Evolutionary conservation across 257 asterid species (phyloP), one percentile per base, ranked within the genome.

Genomic region (Solanum bulbocastanum): DNA sequence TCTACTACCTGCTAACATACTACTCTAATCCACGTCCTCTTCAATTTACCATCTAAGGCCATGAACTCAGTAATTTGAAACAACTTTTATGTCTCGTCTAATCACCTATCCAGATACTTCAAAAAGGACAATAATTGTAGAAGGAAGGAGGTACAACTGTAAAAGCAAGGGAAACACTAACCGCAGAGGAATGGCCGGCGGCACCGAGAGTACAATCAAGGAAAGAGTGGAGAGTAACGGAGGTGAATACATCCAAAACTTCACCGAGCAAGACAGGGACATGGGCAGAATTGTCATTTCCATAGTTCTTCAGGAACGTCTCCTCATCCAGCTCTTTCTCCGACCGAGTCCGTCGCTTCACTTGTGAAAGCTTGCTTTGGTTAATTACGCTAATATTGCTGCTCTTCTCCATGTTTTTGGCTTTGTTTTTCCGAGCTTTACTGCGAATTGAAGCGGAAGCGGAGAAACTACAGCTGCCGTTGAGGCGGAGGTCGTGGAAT

Each of bases 181-280:
- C 99, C 92, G 94, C 94, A 39, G 95, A 90, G 46, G 99, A 95
- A 89, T 97, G 99, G 32, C 98, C 98, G 16, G 95, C 99, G 37
- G 98, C 98, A 33, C 99, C 99, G 18, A 97, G 98, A 32, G 99
- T 97, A 79, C 99, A 97, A 83, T 97, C 99, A 85, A 95, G 97
- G 90, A 97, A 97, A 10, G 98, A 95, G 23, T 90, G 90, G 87
- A 96, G 98, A 75, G 89, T 84, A 8, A 90, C 82, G 16, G 97
- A 91, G 78, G 96, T 86, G 85, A 97, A 96, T 18, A 90, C 96
- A 87, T 97, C 98, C 86, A 97, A 90, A 39, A 96, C 97, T 92
- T 97, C 99, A 14, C 97, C 98, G 14, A 95, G 92, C 95, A 95
- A 44, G 71, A 97, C 99, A 37, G 99, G 98, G 72, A 94, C 95